Percentiles rank a stretch among this genome's conserved stretches.
Conservation (phyloP, 345 rosid species). For the Boechera divaricarpa region DNA sequence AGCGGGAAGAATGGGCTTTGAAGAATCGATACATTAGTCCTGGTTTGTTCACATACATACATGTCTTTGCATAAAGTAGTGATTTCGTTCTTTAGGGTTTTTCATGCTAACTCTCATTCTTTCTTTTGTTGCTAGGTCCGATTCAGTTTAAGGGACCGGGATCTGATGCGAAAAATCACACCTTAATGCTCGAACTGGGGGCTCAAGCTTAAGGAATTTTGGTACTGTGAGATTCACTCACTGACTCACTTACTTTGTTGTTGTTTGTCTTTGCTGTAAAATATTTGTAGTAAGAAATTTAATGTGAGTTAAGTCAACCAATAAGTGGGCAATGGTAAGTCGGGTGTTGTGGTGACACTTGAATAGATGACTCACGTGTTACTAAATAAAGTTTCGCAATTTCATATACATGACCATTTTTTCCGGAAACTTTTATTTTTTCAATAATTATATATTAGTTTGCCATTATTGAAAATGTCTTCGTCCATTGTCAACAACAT, state of each 20-base stretch:
- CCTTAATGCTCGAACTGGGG: constrained; percentile 79
- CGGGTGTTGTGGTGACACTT: neutral
- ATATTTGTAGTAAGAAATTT: constrained; percentile 26
- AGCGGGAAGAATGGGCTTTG: constrained; percentile 87
- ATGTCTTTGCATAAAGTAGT: constrained; percentile 11
- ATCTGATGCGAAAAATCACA: constrained; percentile 66
- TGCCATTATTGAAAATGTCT: no score
- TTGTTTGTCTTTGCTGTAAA: constrained; percentile 7
- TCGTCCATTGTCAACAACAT: no score
- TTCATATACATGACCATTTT: no score
- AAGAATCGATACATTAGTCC: constrained; percentile 86
- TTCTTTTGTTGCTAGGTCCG: constrained; percentile 65
- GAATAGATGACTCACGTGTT: neutral
- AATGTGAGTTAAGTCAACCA: constrained; percentile 14
- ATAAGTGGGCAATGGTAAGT: neutral
- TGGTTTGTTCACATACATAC: constrained; percentile 56
- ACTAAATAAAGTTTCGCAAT: no score
- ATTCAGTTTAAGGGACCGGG: constrained; percentile 86
- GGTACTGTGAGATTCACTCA: constrained; percentile 12
- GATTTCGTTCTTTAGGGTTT: neutral
- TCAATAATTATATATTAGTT: no score
- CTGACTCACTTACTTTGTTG: constrained; percentile 23
- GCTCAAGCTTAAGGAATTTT: constrained; percentile 49
- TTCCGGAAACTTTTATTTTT: no score
- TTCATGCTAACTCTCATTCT: neutral